phyloP scores from a whole-genome alignment of 768 basidiomycete species.

The Xerocomellus chrysenteron region DNA sequence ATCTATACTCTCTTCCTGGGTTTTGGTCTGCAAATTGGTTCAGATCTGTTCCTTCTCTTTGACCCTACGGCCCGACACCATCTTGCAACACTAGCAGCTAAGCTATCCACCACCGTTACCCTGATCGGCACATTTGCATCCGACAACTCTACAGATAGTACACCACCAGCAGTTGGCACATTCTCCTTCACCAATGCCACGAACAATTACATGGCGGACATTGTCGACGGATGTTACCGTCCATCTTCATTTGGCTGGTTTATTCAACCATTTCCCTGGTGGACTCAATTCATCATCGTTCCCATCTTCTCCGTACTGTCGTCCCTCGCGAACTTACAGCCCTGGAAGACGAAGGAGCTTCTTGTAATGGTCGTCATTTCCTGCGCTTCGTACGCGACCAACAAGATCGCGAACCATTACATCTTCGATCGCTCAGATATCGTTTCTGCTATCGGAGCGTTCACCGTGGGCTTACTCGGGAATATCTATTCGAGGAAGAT shows the following conservation, averaged over 20 bases:
- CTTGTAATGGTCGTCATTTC: constrained; percentile 85
- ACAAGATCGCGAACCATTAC: constrained; percentile 80
- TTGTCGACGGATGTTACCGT: constrained; percentile 71
- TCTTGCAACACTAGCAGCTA: constrained; percentile 53
- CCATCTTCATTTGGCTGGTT: constrained; percentile 67
- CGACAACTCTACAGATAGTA: constrained; percentile 46
- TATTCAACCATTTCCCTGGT: constrained; percentile 77
- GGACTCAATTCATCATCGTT: constrained; percentile 75
- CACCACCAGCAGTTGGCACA: constrained; percentile 52
- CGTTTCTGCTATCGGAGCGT: constrained; percentile 83
- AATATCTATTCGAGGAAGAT: constrained; percentile 80
- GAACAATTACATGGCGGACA: constrained; percentile 43
- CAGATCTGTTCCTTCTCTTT: constrained; percentile 73
- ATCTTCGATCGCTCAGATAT: constrained; percentile 84
- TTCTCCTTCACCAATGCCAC: constrained; percentile 65
- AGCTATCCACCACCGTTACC: constrained; percentile 45
- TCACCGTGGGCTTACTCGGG: constrained; percentile 74
- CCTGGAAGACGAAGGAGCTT: constrained; percentile 66
- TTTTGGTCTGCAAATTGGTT: constrained; percentile 82
- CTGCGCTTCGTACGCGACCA: constrained; percentile 74
- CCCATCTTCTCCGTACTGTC: constrained; percentile 71
- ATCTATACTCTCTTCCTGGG: constrained; percentile 85
- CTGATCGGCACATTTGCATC: constrained; percentile 68
- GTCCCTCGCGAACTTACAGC: constrained; percentile 78
- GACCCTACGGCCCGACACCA: constrained; percentile 55